Conservation (phyloP, 2,329 filamentous ascomycete genomes). For the Catunica adiposa region DNA sequence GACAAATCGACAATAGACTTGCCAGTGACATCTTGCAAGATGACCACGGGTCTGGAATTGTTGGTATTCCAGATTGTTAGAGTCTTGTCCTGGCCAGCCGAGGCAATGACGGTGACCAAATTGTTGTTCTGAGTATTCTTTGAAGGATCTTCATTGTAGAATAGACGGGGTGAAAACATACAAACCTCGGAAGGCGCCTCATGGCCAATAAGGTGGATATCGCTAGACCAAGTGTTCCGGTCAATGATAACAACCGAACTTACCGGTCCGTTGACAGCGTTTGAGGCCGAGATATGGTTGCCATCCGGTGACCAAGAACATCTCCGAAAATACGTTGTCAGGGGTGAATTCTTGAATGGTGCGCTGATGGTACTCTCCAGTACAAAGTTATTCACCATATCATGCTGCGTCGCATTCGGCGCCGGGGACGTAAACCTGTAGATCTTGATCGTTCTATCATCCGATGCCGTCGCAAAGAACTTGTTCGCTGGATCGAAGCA, state of each 20-base stretch:
- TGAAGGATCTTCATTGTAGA: constrained; percentile 52
- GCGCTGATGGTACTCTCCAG: constrained; percentile 79
- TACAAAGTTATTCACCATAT: constrained; percentile 92
- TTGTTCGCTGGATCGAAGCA: constrained; percentile 98
- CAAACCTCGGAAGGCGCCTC: constrained; percentile 95
- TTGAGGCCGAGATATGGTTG: constrained; percentile 89
- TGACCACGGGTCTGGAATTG: constrained; percentile 76
- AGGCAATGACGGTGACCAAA: constrained; percentile 84
- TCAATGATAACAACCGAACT: constrained; percentile 95
- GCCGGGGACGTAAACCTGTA: constrained; percentile 85
- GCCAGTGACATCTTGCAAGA: constrained; percentile 70
- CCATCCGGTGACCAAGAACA: constrained; percentile 98
- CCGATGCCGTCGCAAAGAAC: constrained; percentile 95
- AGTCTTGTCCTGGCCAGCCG: constrained; percentile 90
- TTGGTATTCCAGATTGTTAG: constrained; percentile 97
- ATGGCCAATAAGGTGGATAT: constrained; percentile 94
- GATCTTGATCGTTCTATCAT: constrained; percentile 91
- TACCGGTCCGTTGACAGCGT: constrained; percentile 92
- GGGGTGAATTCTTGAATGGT: constrained; percentile 77
- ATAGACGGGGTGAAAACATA: constrained; percentile 86
- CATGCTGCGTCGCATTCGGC: constrained; percentile 82
- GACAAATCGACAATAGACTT: constrained; percentile 91
- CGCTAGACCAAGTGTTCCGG: constrained; percentile 79
- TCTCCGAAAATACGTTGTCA: constrained; percentile 91
- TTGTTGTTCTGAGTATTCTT: constrained; percentile 32